Conservation (phyloP, 1,284 basidiomycete genomes). For the Cryptococcus hybrid region DNA sequence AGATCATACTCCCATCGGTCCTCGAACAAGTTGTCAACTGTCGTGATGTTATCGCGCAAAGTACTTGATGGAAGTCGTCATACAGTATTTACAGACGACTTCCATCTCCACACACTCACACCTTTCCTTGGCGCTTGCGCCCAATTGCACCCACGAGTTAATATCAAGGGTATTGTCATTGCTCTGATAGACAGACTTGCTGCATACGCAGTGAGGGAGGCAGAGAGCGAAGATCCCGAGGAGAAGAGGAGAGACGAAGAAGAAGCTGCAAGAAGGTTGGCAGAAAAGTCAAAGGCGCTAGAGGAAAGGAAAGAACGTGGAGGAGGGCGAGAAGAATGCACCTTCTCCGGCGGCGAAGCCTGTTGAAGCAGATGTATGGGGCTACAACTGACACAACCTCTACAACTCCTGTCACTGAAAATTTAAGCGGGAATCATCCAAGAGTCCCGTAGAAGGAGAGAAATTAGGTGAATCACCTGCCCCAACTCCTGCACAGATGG, state of each 20-base stretch:
- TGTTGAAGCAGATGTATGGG: conserved; percentile 41
- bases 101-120: conserved; percentile 86
- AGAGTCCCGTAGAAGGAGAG: conserved; percentile 14
- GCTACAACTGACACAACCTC: conserved; percentile 15
- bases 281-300: conserved; percentile 67
- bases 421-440: conserved; percentile 7
- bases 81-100: conserved; percentile 98
- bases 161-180: conserved; percentile 95
- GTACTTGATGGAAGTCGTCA: conserved; percentile 97
- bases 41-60: conserved; percentile 95
- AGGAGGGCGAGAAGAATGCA: conserved; percentile 25
- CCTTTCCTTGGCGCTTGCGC: conserved; percentile 92
- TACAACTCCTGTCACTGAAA: conserved; percentile 10
- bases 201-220: conserved; percentile 87
- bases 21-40: conserved; percentile 94
- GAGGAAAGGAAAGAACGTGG: conserved; percentile 52
- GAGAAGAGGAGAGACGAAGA: conserved; percentile 88
- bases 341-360: conserved; percentile 20
- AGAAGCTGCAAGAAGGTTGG: conserved; percentile 77
- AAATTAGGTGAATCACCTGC: conserved; percentile 10
- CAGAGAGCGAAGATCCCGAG: conserved; percentile 88
- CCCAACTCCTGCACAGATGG: conserved; percentile 6
- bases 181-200: conserved; percentile 93
- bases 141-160: conserved; percentile 90
- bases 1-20: conserved; percentile 78